phyloP scores from a whole-genome alignment of 1,139 yeast genomes.

The Candida glucosophila region DNA sequence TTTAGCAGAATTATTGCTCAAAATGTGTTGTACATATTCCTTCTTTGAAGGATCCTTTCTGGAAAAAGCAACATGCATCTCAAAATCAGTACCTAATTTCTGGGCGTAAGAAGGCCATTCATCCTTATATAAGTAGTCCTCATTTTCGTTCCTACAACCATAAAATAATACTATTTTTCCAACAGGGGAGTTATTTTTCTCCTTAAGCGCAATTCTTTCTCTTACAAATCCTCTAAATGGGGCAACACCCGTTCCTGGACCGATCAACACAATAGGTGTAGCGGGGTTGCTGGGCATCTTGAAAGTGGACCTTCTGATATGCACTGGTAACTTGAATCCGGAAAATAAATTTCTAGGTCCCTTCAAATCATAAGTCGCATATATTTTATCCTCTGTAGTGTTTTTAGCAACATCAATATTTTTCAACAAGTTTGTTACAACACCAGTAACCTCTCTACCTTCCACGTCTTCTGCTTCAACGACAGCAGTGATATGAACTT shows the following conservation, averaged over 20 bases:
- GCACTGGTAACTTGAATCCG: constrained; percentile 68
- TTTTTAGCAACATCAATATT: constrained; percentile 62
- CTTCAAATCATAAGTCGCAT: constrained; percentile 56
- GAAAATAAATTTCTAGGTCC: constrained; percentile 73
- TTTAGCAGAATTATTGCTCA: constrained; percentile 48
- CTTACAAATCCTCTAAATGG: constrained; percentile 92
- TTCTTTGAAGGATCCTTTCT: constrained; percentile 58
- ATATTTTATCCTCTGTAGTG: constrained; percentile 32
- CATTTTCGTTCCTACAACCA: constrained; percentile 71
- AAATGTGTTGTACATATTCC: constrained; percentile 80
- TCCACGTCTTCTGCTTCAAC: constrained; percentile 66
- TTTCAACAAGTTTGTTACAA: constrained; percentile 80
- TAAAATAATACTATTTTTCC: constrained; percentile 76
- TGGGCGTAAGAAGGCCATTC: constrained; percentile 78
- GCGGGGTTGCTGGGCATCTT: constrained; percentile 84
- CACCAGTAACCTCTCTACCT: constrained; percentile 57
- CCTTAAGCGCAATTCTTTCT: constrained; percentile 50
- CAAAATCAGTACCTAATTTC: constrained; percentile 55
- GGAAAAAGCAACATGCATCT: constrained; percentile 78
- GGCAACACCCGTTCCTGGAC: constrained; percentile 98
- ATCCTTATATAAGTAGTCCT: constrained; percentile 74
- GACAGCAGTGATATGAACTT: constrained; percentile 80
- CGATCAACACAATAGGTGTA: constrained; percentile 84
- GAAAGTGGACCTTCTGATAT: constrained; percentile 90
- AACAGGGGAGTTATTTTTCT: constrained; percentile 43